These are phyloP conservation scores for Penicillium aurantiogriseum DNA, from an alignment of 2,329 filamentous ascomycete genomes.

Conservation along the genomic window DNA sequence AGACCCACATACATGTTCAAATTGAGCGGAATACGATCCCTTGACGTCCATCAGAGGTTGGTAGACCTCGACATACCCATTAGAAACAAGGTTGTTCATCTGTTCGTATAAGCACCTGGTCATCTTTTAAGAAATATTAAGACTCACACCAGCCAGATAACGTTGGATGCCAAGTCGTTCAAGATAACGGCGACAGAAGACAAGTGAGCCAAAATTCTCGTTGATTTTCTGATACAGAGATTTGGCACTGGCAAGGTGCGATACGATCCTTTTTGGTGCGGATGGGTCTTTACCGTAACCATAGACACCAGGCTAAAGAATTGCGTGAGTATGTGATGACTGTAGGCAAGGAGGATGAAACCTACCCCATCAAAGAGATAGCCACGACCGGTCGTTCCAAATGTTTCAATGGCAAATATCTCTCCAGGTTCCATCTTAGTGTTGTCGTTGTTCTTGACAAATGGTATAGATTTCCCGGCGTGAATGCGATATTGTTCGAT, in stretches of 20 bases:
- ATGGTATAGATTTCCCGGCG: constrained; percentile 56
- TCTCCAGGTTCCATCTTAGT: constrained; percentile 60
- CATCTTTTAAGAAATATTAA: too few species aligned
- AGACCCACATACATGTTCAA: constrained; percentile 53
- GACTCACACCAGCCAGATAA: constrained; percentile 57
- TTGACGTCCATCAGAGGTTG: constrained; percentile 56
- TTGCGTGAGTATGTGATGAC: not conserved
- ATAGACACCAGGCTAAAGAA: constrained; percentile 49
- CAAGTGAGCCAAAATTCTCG: constrained; percentile 61
- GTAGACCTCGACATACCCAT: constrained; percentile 59
- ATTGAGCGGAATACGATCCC: constrained; percentile 64
- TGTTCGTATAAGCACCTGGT: constrained; percentile 26
- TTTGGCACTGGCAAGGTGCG: constrained; percentile 54
- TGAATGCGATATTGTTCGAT: constrained; percentile 57
- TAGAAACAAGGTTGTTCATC: constrained; percentile 58
- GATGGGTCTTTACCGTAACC: constrained; percentile 50
- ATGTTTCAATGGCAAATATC: constrained; percentile 59
- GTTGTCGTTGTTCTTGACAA: constrained; percentile 51
- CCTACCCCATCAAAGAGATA: constrained; percentile 49
- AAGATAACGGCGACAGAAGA: constrained; percentile 62
- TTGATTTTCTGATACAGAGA: constrained; percentile 58
- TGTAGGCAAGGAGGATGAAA: not conserved
- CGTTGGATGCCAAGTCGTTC: constrained; percentile 61
- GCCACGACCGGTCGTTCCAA: constrained; percentile 56
- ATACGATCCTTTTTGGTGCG: constrained; percentile 34